Evolutionary conservation across 1,284 basidiomycete species (phyloP), one percentile per base, ranked within the genome.

Genomic region (Cryptococcus sp.): DNA sequence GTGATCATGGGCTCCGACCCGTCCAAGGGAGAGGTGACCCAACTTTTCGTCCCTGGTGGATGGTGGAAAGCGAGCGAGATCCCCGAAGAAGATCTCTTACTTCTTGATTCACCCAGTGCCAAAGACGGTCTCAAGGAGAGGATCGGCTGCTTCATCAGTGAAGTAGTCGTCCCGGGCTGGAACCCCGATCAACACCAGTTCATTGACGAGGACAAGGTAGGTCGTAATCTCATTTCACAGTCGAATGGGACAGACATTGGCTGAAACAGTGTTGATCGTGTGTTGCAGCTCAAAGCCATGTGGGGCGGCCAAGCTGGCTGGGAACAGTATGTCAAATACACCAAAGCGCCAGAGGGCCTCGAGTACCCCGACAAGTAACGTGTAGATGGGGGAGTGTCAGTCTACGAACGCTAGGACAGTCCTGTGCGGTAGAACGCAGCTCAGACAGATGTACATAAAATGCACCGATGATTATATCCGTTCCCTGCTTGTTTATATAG

Each of bases 1-100:
- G 63, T 75, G 42, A 55, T 74, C 27, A 61, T 78, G 55, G 77
- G 76, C 0, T 20, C 65, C 3, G 59, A 77, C 54, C 31, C 59
- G 10, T 49, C 52, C 1, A 50, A 54, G 5, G 75, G 76, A 5
- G 75, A 78, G 50, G 62, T 75, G 5, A 58, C 61, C 27, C 76
- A 77, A 60, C 61, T 78, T 5, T 72, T 74, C 52, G 73, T 77
- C 5, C 73, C 72, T 3, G 75, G 74, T 2, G 75, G 74, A 47
- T 76, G 75, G 70, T 78, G 76, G 75, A 78, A 78, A 50, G 73
- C 74, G 1, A 67, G 64, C 25, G 73, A 75, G 57, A 67, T 78
- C 13, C 76, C 74, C 1, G 63, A 60, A 5, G 72, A 72, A 38
- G 77, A 78, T 55, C 48, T 70, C 5, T 20, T 57, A 13, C 23